Evolutionary conservation across 2,329 filamentous ascomycete species (phyloP).

Genomic region (Purpureocillium lavendulum): DNA sequence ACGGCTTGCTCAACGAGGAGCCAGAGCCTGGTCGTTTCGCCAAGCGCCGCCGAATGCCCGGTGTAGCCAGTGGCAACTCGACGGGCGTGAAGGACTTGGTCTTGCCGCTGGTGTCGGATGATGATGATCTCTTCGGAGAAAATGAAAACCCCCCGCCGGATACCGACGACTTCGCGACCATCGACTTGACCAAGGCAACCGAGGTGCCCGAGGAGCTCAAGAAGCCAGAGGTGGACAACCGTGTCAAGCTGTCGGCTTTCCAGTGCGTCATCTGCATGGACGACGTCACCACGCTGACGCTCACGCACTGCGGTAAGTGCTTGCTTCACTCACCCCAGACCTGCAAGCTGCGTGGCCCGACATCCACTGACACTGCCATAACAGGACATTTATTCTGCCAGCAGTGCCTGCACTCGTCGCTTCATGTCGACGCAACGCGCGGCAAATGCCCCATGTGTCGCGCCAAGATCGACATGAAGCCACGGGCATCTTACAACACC

Average conservation of each 20-base stretch:
- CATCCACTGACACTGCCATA: not conserved
- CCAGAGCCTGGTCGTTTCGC: slow-evolving; percentile 6
- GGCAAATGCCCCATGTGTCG: slow-evolving; percentile 58
- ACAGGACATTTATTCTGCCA: slow-evolving; percentile 58
- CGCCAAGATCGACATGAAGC: slow-evolving; percentile 44
- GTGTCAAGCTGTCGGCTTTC: slow-evolving; percentile 44
- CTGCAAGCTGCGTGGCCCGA: not conserved
- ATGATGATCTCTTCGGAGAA: slow-evolving; percentile 20
- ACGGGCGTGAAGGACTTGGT: not conserved
- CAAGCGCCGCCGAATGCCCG: slow-evolving; percentile 16
- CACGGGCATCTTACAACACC: slow-evolving; percentile 27
- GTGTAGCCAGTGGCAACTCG: not conserved
- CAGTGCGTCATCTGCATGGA: slow-evolving; percentile 65
- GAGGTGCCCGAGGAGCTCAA: slow-evolving; percentile 34
- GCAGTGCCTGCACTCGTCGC: slow-evolving; percentile 51
- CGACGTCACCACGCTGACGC: slow-evolving; percentile 45
- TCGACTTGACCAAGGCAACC: slow-evolving; percentile 30
- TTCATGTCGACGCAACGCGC: slow-evolving; percentile 46
- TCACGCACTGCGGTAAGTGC: slow-evolving; percentile 57
- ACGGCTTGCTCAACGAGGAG: not conserved
- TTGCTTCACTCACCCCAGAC: not conserved
- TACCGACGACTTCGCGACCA: slow-evolving; percentile 18
- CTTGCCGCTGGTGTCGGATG: slow-evolving; percentile 7
- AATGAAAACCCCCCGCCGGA: slow-evolving; percentile 9
- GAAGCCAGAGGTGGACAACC: slow-evolving; percentile 38